phyloP scores from a whole-genome alignment of 1,284 basidiomycete species.

The Cryptococcus jaspeensis region DNA sequence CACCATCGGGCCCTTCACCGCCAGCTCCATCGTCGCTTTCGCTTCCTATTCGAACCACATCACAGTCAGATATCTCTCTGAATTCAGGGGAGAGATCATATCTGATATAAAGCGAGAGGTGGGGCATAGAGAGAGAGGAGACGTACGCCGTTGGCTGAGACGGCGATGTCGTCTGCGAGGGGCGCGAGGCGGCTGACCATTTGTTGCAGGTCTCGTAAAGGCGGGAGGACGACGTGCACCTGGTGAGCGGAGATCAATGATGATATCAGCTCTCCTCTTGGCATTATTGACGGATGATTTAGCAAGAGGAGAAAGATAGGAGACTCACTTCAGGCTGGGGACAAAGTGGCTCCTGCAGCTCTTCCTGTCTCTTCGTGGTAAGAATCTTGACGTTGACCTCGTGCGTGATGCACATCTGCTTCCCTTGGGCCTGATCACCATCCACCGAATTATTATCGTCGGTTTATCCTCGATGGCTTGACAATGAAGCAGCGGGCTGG shows the following conservation, averaged over 20 bases:
- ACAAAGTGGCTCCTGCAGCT: conserved; percentile 76
- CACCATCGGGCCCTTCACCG: conserved; percentile 67
- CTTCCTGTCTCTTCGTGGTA: conserved; percentile 67
- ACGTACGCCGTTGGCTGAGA: conserved; percentile 52
- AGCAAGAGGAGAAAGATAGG: not conserved
- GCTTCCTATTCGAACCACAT: conserved; percentile 34
- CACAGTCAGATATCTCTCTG: conserved; percentile 10
- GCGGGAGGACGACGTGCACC: conserved; percentile 79
- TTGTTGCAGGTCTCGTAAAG: conserved; percentile 71
- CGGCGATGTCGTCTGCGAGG: conserved; percentile 71
- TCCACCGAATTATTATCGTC: not conserved
- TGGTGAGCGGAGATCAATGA: conserved; percentile 39
- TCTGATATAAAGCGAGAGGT: too few species aligned
- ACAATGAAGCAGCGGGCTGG: not conserved
- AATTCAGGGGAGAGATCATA: too few species aligned
- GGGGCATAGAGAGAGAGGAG: not conserved
- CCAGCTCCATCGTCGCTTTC: conserved; percentile 55
- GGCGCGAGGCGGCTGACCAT: conserved; percentile 71
- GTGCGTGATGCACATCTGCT: conserved; percentile 46
- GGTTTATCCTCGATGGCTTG: not conserved
- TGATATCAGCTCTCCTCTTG: not conserved
- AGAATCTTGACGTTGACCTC: conserved; percentile 61
- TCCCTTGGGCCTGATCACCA: conserved; percentile 23
- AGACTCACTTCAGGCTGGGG: conserved; percentile 77
- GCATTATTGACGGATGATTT: too few species aligned